phyloP scores from a whole-genome alignment of 768 basidiomycete genomes.

The Solioccasus polychromus region DNA sequence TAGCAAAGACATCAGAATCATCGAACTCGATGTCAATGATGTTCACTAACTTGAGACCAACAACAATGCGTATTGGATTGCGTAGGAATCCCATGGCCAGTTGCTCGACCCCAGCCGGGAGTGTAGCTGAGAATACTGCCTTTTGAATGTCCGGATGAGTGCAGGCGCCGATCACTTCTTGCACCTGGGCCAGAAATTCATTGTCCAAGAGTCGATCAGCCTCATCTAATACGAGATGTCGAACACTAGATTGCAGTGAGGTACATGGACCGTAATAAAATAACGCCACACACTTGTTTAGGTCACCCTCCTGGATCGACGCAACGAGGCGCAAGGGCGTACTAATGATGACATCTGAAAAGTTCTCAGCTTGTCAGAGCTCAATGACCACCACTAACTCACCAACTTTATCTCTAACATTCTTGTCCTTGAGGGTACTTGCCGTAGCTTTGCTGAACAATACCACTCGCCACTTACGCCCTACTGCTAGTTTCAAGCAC shows the following conservation, averaged over 20 bases:
- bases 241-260: slow-evolving; percentile 53
- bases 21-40: neutral
- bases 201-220: slow-evolving; percentile 87
- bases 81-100: slow-evolving; percentile 81
- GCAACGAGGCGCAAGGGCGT: slow-evolving; percentile 89
- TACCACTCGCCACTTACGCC: slow-evolving; percentile 78
- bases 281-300: slow-evolving; percentile 62
- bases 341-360: slow-evolving; percentile 81
- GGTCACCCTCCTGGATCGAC: slow-evolving; percentile 66
- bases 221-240: slow-evolving; percentile 85
- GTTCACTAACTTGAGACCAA: slow-evolving; percentile 84
- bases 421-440: slow-evolving; percentile 70
- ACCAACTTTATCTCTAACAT: slow-evolving; percentile 75
- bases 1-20: slow-evolving; percentile 31
- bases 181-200: slow-evolving; percentile 85
- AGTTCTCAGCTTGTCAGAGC: neutral
- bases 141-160: slow-evolving; percentile 70
- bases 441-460: slow-evolving; percentile 91
- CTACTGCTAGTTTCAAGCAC: slow-evolving; percentile 75
- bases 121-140: slow-evolving; percentile 91
- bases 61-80: slow-evolving; percentile 90
- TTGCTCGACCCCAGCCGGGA: slow-evolving; percentile 86
- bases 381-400: slow-evolving; percentile 27
- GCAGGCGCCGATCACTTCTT: slow-evolving; percentile 83
- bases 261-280: neutral